Evolutionary conservation across 805 yeast species (phyloP), one percentile per base, ranked within the genome.

Genomic region (Barnettozyma vustinii): DNA sequence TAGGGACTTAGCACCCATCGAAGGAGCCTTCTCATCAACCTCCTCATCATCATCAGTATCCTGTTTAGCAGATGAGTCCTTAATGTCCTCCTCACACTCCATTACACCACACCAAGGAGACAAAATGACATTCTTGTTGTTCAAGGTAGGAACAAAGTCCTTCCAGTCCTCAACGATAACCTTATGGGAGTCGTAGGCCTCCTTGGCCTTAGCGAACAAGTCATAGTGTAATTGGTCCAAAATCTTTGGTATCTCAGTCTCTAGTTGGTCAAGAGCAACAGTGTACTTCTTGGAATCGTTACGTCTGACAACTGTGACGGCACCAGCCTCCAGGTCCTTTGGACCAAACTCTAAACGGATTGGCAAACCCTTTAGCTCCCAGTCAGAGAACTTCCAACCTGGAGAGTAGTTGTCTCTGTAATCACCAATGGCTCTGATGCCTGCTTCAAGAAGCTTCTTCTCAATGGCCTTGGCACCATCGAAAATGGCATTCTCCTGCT

Each of bases 1-100:
- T 70, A 94, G 77, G 19, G 96, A 86, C 76, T 94, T 94, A 57
- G 99, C 99, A 65, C 99, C 99, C 99, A 94, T 94, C 46, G 95
- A 83, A 66, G 99, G 99, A 21, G 99, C 89, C 69, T 87, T 86
- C 64, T 94, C 98, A 66, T 94, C 99, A 44, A 76, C 84, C 67
- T 87, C 96, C 58, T 81, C 88, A 57, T 87, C 96, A 54, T 85
- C 92, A 25, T 27, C 51, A 13, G 39, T 46, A 57, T 89, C 86
- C 59, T 81, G 83, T 69, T 77, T 83, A 40, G 81, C 76, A 40
- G 96, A 89, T 41, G 88, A 75, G 43, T 91, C 96, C 78, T 95
- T 94, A 71, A 94, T 95, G 59, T 87, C 92, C 59, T 94, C 99
- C 72, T 94, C 99, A 79, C 99, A 94, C 58, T 83, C 96, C 58